Base-by-base conservation (phyloP, 1,284 basidiomycete species). In the Trichosporon ovoides region DNA sequence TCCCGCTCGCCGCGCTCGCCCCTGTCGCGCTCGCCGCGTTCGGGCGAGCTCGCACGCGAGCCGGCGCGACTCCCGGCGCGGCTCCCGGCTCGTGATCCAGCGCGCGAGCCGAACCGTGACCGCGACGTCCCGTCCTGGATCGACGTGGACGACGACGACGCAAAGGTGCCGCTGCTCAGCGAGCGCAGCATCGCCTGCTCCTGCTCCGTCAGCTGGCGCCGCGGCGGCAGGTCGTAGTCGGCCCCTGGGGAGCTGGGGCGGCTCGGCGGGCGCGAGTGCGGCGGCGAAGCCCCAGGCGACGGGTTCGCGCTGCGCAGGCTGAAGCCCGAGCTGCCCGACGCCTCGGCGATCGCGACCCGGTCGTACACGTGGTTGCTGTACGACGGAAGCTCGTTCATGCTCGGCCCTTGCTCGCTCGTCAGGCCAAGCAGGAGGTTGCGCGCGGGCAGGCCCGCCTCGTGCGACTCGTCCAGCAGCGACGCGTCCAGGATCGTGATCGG, bases 311-410 rank as follows among this genome's bases (percentile, higher is more conserved):
- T 70, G 19, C 38, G 46, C 22, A 28, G 38, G 11, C 40, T 56
- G 53, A 69, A 70, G 7, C 65, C 65, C 4, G 66, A 60, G 16
- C 68, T 59, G 3, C 66, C 58, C 7, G 62, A 61, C 58, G 87
- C 83, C 70, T 87, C 81, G 12, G 85, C 85, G 68, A 90, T 87
- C 38, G 92, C 90, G 37, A 96, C 85, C 35, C 92, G 84, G 73
- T 96, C 92, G 49, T 89, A 85, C 12, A 96, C 85, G 75, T 96
- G 92, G 53, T 89, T 85, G 19, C 81, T 83, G 76, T 95, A 96
- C 62, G 87, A 89, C 0, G 90, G 93, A 13, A 93, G 82, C 69
- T 91, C 87, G 50, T 84, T 82, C 35, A 82, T 80, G 28, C 28
- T 16, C 43, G 16, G 24, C 4, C 24, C 43, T 22, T 48, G 22